Evolutionary conservation across 2,329 filamentous ascomycete genomes (phyloP).

Genomic region (Aspergillus fructus): DNA sequence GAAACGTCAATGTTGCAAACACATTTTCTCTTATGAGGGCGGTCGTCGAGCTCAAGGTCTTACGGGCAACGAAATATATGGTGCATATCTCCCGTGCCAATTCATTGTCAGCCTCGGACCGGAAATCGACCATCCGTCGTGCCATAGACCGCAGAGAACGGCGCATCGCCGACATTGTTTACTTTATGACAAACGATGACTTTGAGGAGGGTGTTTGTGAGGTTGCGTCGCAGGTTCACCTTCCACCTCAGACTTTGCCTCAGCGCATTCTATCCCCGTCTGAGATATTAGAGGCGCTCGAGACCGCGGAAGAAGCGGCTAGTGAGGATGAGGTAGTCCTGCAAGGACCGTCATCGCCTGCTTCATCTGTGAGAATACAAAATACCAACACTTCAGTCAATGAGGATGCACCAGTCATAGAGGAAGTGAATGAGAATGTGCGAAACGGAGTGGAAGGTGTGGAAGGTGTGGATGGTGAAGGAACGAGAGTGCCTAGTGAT

Average conservation of each 20-base stretch:
- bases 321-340: neutral
- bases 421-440: neutral
- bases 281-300: neutral
- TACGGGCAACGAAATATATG: conserved; percentile 23
- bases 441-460: neutral
- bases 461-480: neutral
- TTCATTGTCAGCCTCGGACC: neutral
- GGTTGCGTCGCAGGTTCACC: neutral
- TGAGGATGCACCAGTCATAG: neutral
- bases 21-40: conserved; percentile 20
- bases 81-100: conserved; percentile 11
- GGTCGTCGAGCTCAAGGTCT: conserved; percentile 25
- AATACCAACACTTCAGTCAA: neutral
- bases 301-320: neutral
- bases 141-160: conserved; percentile 25
- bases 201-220: neutral
- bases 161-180: conserved; percentile 21
- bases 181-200: conserved; percentile 13
- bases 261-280: neutral
- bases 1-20: conserved; percentile 9
- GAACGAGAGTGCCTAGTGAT: neutral
- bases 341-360: neutral
- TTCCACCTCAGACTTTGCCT: neutral
- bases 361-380: neutral
- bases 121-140: conserved; percentile 11